Base-by-base conservation (phyloP, 225 moss, liverwort and hornwort genomes). In the Neckera pumila region DNA sequence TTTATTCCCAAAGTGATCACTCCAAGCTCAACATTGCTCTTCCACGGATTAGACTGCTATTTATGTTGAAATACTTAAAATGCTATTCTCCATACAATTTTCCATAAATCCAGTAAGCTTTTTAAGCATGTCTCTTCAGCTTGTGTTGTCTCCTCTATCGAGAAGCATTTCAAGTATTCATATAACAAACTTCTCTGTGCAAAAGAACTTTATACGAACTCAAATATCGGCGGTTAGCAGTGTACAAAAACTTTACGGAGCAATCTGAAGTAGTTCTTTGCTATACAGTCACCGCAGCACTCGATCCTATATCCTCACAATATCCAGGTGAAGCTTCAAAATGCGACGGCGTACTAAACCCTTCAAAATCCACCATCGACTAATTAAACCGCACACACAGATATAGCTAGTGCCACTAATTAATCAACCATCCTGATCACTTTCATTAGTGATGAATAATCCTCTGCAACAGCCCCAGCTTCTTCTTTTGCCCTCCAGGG, bases 401-500 rank as follows among this genome's bases (percentile, higher is more conserved):
- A 17, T n/a, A 45, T 10, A n/a, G n/a, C 10, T 45, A 42, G 12
- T 31, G 7, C 18, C 23, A 23, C 63, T 11, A 47, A 25, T 11
- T 64, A 5, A 17, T 25, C 62, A 10, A 21, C 2, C 19, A 27
- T 54, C 4, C 34, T 57, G 17, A 21, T 54, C 9, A 38, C 2
- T 16, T 59, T 38, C 19, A n/a, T 38, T 76, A 92, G 76, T 93
- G 93, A 62, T 89, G 91, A 40, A 91, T 87, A 6, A 94, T 88
- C 74, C 93, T 91, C 83, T 91, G 81, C 75, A 95, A 66, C 62
- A 92, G 38, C 17, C 93, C 90, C 14, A 86, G 61, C 38, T 87
- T 95, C 86, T 86, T 95, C 89, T 90, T 93, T 4, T 73, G 84
- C 27, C 63, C 88, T 21, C 88, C 90, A 43, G 88, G 79, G 38